These are phyloP conservation scores for Pseudogymnoascus pannorum DNA, from an alignment of 2,329 filamentous ascomycete species.

Conservation along the genomic window DNA sequence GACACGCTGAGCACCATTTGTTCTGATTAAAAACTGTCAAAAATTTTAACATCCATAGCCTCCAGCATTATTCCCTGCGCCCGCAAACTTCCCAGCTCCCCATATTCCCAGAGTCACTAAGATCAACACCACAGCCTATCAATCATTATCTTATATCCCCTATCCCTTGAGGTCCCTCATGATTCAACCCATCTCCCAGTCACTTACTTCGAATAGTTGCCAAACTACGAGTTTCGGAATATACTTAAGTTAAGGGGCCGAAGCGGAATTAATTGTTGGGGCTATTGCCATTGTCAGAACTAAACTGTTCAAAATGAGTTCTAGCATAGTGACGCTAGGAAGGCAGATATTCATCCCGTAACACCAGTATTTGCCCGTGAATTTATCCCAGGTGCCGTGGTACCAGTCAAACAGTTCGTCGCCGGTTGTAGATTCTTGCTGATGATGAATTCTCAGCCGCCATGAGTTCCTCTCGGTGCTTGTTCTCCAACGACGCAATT, in stretches of 20 bases:
- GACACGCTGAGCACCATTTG: not conserved
- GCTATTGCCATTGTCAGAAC: too few species aligned
- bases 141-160: not conserved
- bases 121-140: not conserved
- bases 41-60: not conserved
- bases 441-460: not conserved
- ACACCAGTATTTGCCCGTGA: too few species aligned
- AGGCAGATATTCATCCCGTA: too few species aligned
- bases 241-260: not conserved
- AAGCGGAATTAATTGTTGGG: too few species aligned
- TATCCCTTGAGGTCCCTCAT: not conserved
- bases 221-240: not conserved
- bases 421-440: not conserved
- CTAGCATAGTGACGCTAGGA: too few species aligned
- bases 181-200: not conserved
- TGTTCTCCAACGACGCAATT: not conserved
- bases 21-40: not conserved
- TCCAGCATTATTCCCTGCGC: not conserved
- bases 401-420: not conserved
- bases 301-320: not conserved
- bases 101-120: not conserved
- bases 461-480: not conserved
- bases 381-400: not conserved
- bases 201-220: not conserved
- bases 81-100: not conserved